phyloP scores from a whole-genome alignment of 352 stramenopile genomes.

The Pilasporangium apinafurcum region DNA sequence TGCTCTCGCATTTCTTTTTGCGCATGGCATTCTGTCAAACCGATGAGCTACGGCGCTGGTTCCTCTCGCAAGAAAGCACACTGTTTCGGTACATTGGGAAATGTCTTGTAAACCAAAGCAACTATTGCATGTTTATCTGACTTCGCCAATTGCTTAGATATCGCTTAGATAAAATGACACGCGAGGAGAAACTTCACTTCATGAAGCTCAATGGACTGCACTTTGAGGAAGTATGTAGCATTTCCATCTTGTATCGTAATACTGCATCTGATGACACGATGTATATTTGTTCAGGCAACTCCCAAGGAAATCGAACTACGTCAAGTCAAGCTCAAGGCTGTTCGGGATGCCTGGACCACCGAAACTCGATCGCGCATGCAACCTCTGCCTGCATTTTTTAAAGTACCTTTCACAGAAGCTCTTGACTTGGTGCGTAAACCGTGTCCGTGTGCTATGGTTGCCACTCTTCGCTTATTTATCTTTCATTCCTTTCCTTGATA shows the following conservation, averaged over 20 bases:
- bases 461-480: background rate
- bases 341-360: conserved; percentile 45
- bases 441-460: background rate
- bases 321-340: conserved; percentile 58
- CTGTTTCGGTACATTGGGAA: conserved; percentile 90
- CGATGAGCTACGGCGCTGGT: conserved; percentile 97
- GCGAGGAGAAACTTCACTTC: conserved; percentile 83
- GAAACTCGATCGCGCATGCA: conserved; percentile 40
- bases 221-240: conserved; percentile 51
- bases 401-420: conserved; percentile 96
- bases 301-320: conserved; percentile 57
- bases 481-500: background rate
- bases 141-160: too few species aligned
- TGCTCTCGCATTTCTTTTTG: conserved; percentile 97
- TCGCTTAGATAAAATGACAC: conserved; percentile 85
- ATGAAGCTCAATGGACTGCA: conserved; percentile 83
- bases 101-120: too few species aligned
- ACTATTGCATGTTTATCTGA: too few species aligned
- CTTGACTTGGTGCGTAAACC: conserved; percentile 84
- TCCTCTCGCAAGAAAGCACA: conserved; percentile 93
- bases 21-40: conserved; percentile 96
- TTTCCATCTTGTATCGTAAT: background rate
- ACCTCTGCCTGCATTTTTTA: conserved; percentile 87
- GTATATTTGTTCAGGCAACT: conserved; percentile 25
- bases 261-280: background rate